A percentile compares a stretch with the other conserved stretches of the same genome.
Conservation (phyloP, 345 rosid species). For the Sisymbrium altissimum region DNA sequence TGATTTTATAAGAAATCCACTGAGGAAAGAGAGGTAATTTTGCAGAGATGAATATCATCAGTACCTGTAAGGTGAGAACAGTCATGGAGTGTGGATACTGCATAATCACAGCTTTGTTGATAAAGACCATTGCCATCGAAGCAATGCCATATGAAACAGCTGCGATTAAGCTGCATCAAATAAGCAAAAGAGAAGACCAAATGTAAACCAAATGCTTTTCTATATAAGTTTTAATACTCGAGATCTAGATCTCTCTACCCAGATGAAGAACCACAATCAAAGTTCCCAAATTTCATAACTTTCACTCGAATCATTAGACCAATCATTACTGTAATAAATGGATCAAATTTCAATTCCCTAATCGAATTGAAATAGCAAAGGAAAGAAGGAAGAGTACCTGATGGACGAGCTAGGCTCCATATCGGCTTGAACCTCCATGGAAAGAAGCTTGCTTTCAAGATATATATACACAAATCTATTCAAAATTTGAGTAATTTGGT, state of each 20-base stretch:
- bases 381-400: slow-evolving; percentile 25
- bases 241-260: slow-evolving; percentile 26
- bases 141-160: slow-evolving; percentile 89
- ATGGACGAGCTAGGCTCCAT: slow-evolving; percentile 40
- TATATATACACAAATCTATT: not conserved
- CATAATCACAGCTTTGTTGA: slow-evolving; percentile 90
- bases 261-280: slow-evolving; percentile 9
- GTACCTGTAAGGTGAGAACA: slow-evolving; percentile 83
- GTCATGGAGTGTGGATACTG: slow-evolving; percentile 85
- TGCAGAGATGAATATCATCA: not conserved
- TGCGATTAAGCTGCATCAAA: slow-evolving; percentile 58
- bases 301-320: not conserved
- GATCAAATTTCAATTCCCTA: not conserved
- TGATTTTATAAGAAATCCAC: not conserved
- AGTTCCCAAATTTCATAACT: not conserved
- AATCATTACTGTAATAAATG: not conserved
- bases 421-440: slow-evolving; percentile 40
- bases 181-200: not conserved
- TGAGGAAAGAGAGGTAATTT: not conserved
- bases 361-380: not conserved
- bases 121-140: slow-evolving; percentile 98
- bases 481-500: not conserved
- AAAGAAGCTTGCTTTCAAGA: slow-evolving; percentile 5
- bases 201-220: not conserved
- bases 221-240: not conserved